Evolutionary conservation across 208 protist genomes (phyloP).

Genomic region (Acanthamoeba rhysodes): DNA sequence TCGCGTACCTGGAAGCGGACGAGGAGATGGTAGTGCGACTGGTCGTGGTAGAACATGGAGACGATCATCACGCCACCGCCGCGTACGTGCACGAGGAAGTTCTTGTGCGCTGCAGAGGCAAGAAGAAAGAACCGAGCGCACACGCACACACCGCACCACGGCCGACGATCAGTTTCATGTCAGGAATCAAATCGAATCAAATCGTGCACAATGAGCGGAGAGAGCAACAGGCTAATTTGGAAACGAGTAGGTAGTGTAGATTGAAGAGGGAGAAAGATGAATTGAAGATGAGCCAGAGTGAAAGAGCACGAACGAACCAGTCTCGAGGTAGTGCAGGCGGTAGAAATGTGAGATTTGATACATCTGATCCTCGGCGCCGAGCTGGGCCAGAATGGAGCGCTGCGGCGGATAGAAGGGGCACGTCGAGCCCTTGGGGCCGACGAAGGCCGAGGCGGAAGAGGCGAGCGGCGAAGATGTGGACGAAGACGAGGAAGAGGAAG

Average conservation of each 20-base stretch:
- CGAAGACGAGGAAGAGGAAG: neutral
- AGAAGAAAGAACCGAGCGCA: neutral
- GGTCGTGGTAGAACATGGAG: conserved; percentile 31
- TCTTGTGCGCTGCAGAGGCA: neutral
- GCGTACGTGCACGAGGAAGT: conserved; percentile 6
- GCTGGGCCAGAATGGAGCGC: neutral
- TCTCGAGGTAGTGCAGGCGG: neutral
- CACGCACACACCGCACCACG: neutral
- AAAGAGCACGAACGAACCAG: no score
- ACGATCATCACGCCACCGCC: conserved; percentile 6
- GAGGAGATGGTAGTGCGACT: conserved; percentile 16
- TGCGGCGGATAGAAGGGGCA: neutral
- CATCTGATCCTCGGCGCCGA: neutral
- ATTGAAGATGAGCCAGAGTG: no score
- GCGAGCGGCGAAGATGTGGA: neutral
- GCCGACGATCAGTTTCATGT: no score
- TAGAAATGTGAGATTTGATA: conserved; percentile 44
- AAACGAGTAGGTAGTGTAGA: no score
- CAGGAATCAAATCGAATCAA: no score
- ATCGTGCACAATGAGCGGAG: no score
- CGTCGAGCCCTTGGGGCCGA: neutral
- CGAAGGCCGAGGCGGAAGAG: conserved; percentile 2
- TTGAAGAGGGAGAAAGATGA: no score
- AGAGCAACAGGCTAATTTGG: no score
- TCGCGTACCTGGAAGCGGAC: neutral